Evolutionary conservation across 345 rosid species (phyloP).

Genomic region (Abelmoschus esculentus): DNA sequence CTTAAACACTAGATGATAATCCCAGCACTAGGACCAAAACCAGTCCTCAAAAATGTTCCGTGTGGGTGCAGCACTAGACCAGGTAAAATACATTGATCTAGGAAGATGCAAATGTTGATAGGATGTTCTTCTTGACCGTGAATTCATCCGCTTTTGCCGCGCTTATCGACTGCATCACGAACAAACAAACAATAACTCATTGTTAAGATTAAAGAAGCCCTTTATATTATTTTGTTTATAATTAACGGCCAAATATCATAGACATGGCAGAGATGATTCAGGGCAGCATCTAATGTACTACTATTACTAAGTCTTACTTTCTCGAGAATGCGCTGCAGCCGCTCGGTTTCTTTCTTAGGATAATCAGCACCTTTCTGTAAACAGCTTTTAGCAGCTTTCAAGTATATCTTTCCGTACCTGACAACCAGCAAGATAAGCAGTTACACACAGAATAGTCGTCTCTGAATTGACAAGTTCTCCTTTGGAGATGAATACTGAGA

Average conservation of each 20-base stretch:
- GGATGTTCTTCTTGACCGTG: slow-evolving; percentile 71
- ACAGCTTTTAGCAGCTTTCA: slow-evolving; percentile 58
- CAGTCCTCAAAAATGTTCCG: background rate
- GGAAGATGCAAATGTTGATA: slow-evolving; percentile 35
- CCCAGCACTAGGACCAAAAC: background rate
- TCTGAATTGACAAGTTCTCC: background rate
- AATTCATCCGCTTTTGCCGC: slow-evolving; percentile 81
- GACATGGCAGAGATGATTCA: background rate
- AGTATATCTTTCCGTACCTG: slow-evolving; percentile 76
- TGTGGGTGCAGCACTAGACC: background rate
- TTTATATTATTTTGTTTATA: background rate
- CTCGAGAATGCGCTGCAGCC: slow-evolving; percentile 76
- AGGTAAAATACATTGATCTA: background rate
- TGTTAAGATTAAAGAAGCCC: background rate
- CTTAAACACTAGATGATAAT: background rate
- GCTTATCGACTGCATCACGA: slow-evolving; percentile 61
- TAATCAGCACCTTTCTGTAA: slow-evolving; percentile 73
- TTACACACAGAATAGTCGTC: background rate
- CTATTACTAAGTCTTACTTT: slow-evolving; percentile 38
- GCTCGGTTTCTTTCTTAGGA: slow-evolving; percentile 64
- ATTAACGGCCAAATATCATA: background rate
- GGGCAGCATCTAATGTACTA: background rate
- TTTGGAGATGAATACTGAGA: background rate
- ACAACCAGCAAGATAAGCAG: slow-evolving; percentile 4
- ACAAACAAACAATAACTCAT: background rate